Evolutionary conservation across 2,329 filamentous ascomycete genomes (phyloP).

Genomic region (Clarireedia monteithiana): DNA sequence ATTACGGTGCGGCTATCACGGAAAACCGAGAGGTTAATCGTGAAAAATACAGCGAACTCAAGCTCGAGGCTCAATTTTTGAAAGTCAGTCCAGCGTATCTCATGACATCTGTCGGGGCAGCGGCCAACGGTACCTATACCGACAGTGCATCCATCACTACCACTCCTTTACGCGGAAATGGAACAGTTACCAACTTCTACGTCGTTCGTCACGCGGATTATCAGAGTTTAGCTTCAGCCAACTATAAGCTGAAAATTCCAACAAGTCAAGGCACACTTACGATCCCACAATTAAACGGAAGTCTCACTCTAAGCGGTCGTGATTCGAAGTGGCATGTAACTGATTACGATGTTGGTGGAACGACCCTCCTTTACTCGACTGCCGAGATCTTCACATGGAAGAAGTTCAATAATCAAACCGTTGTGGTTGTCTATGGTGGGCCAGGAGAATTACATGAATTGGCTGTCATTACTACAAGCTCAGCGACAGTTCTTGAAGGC

Average conservation of each 20-base stretch:
- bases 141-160: conserved; percentile 42
- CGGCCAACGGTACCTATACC: conserved; percentile 38
- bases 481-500: conserved; percentile 28
- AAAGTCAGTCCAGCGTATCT: conserved; percentile 65
- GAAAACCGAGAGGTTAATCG: conserved; percentile 61
- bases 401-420: conserved; percentile 48
- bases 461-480: conserved; percentile 35
- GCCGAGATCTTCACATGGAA: conserved; percentile 67
- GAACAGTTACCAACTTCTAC: conserved; percentile 52
- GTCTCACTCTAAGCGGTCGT: conserved; percentile 49
- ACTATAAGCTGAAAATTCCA: conserved; percentile 55
- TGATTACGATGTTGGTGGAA: conserved; percentile 56
- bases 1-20: conserved; percentile 53
- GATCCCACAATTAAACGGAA: conserved; percentile 50
- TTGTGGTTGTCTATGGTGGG: conserved; percentile 57
- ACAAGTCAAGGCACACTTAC: conserved; percentile 50
- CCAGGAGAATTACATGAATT: conserved; percentile 56
- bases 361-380: conserved; percentile 57
- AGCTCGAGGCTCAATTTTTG: conserved; percentile 67
- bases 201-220: conserved; percentile 60
- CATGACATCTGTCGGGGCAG: conserved; percentile 45
- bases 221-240: conserved; percentile 45
- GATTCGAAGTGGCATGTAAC: conserved; percentile 63
- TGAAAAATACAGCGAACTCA: conserved; percentile 75
- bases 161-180: conserved; percentile 52